These are phyloP conservation scores for Aspergillus intermedius DNA, from an alignment of 2,329 filamentous ascomycete genomes.

Conservation along the genomic window DNA sequence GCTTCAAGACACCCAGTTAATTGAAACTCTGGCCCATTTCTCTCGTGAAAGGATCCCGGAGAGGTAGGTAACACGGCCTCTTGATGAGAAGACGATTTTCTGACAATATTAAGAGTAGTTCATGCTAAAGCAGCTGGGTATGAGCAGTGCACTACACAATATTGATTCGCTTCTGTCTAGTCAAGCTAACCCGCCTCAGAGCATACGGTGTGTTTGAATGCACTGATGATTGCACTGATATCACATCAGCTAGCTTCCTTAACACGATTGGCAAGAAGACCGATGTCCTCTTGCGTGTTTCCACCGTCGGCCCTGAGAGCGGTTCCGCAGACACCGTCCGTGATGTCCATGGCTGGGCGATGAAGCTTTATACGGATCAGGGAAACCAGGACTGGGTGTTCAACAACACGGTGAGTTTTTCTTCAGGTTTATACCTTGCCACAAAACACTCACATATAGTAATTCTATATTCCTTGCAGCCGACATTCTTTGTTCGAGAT, in stretches of 20 bases:
- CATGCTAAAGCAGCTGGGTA: constrained; percentile 19
- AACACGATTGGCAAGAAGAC: constrained; percentile 50
- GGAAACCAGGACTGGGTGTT: constrained; percentile 48
- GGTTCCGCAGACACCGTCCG: constrained; percentile 44
- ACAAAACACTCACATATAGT: neutral
- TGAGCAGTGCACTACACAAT: constrained; percentile 3
- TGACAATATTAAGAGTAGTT: constrained; percentile 8
- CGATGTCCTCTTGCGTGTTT: constrained; percentile 42
- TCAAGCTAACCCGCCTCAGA: constrained; percentile 32
- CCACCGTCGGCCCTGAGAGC: constrained; percentile 41
- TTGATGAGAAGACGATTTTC: neutral
- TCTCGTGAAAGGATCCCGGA: constrained; percentile 56
- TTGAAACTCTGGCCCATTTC: constrained; percentile 56
- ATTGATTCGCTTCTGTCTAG: neutral
- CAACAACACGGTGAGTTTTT: constrained; percentile 12
- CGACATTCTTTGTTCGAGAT: constrained; percentile 64
- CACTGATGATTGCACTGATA: constrained; percentile 52
- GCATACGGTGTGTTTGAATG: constrained; percentile 56
- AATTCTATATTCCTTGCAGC: constrained; percentile 21
- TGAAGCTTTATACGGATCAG: constrained; percentile 47
- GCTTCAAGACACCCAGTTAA: constrained; percentile 52
- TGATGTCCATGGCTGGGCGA: constrained; percentile 43
- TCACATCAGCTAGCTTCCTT: constrained; percentile 52
- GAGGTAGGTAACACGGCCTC: constrained; percentile 20
- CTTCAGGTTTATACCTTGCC: neutral